These are phyloP conservation scores for Suhomyces kilbournensis DNA, from an alignment of 805 yeast genomes.

Conservation along the genomic window DNA sequence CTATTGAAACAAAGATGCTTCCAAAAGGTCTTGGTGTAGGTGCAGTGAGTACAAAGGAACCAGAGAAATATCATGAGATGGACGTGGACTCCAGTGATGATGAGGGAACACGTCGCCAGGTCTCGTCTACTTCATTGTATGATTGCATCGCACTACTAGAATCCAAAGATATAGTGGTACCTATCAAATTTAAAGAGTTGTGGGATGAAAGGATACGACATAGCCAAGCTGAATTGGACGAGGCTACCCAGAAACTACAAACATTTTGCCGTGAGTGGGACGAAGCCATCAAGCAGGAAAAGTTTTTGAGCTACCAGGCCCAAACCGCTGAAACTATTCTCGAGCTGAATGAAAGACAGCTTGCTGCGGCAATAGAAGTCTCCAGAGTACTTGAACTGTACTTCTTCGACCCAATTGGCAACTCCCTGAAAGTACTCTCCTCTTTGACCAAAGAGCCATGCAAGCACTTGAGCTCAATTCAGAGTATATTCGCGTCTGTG, in stretches of 20 bases:
- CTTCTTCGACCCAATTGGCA: not conserved
- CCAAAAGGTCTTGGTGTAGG: conserved; percentile 77
- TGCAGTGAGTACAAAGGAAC: conserved; percentile 42
- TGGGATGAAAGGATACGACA: conserved; percentile 21
- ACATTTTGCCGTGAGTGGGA: conserved; percentile 14
- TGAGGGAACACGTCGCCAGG: conserved; percentile 9
- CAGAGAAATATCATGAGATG: conserved; percentile 4
- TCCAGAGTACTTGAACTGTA: not conserved
- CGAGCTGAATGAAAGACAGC: not conserved
- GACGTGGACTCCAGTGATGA: conserved; percentile 22
- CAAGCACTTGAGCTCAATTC: not conserved
- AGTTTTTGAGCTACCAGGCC: conserved; percentile 8
- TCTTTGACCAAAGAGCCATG: not conserved
- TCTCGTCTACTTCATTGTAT: conserved; percentile 21
- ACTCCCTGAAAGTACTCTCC: not conserved
- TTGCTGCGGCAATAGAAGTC: conserved; percentile 3
- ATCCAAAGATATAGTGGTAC: conserved; percentile 31
- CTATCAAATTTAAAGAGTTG: conserved; percentile 30
- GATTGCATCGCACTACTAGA: conserved; percentile 37
- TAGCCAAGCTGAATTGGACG: conserved; percentile 8
- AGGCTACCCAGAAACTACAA: conserved; percentile 13
- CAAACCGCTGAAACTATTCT: not conserved
- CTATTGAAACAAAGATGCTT: conserved; percentile 67
- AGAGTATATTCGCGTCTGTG: conserved; percentile 11
- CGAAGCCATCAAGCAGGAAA: conserved; percentile 10